Conservation (phyloP, 352 stramenopile genomes). For the Globisporangium heterothallicum region DNA sequence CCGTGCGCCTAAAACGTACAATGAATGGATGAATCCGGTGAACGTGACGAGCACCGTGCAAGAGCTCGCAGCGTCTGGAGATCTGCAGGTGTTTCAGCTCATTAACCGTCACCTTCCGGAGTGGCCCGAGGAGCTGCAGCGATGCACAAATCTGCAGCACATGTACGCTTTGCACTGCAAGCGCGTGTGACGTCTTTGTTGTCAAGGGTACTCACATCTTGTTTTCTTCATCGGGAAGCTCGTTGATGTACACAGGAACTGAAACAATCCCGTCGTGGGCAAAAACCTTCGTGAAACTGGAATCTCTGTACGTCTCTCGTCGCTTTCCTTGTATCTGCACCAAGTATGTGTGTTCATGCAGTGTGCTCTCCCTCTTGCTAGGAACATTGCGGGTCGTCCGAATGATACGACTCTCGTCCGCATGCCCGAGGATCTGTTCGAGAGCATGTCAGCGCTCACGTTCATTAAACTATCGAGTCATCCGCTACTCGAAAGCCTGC, state of each 20-base stretch:
- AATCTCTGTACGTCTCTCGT: slow-evolving; percentile 32
- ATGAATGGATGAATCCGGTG: slow-evolving; percentile 22
- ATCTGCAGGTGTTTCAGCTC: slow-evolving; percentile 32
- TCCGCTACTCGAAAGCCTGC: slow-evolving; percentile 15
- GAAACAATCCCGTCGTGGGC: slow-evolving; percentile 19
- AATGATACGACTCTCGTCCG: slow-evolving; percentile 16
- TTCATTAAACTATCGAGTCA: slow-evolving; percentile 34
- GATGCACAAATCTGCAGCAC: slow-evolving; percentile 26
- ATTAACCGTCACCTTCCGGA: slow-evolving; percentile 26
- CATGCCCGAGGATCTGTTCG: slow-evolving; percentile 27
- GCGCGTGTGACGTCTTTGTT: background rate
- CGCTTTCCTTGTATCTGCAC: too few relatives aligned
- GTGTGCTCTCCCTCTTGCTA: slow-evolving; percentile 11
- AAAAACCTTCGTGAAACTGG: slow-evolving; percentile 22
- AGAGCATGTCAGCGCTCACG: slow-evolving; percentile 20
- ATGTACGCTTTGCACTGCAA: slow-evolving; percentile 29
- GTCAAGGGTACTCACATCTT: background rate
- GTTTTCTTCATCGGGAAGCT: too few relatives aligned
- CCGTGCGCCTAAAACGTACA: slow-evolving; percentile 8
- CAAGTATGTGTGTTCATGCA: background rate
- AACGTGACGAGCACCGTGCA: slow-evolving; percentile 22
- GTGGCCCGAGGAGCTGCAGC: slow-evolving; percentile 21
- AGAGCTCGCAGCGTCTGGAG: slow-evolving; percentile 18
- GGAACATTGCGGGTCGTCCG: slow-evolving; percentile 31
- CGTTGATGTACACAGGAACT: slow-evolving; percentile 26